phyloP scores from a whole-genome alignment of 2,329 filamentous ascomycete genomes.

The Pseudocercospora fijiensis region DNA sequence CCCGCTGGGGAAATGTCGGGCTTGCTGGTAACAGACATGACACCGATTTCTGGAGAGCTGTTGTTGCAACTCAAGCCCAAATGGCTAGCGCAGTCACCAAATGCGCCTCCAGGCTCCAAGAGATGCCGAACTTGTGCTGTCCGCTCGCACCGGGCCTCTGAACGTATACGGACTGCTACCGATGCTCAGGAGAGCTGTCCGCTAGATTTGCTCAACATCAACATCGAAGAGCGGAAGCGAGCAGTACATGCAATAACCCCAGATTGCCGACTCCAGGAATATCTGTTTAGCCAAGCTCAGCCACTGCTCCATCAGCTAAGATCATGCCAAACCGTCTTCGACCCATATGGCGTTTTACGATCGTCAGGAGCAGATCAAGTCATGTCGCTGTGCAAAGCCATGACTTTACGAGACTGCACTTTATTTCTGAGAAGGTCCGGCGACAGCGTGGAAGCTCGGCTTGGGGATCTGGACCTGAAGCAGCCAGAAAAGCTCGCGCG shows the following conservation, averaged over 20 bases:
- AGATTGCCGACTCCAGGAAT: slow-evolving; percentile 28
- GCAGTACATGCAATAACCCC: slow-evolving; percentile 31
- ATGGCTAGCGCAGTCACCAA: slow-evolving; percentile 50
- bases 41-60: slow-evolving; percentile 28
- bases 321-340: slow-evolving; percentile 41
- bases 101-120: slow-evolving; percentile 42
- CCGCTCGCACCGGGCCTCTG: slow-evolving; percentile 38
- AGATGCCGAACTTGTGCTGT: slow-evolving; percentile 51
- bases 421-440: slow-evolving; percentile 40
- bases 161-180: slow-evolving; percentile 32
- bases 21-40: slow-evolving; percentile 41
- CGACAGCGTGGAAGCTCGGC: slow-evolving; percentile 40
- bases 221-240: slow-evolving; percentile 24
- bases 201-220: slow-evolving; percentile 41
- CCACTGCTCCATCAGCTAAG: slow-evolving; percentile 41
- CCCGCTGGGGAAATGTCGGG: slow-evolving; percentile 32
- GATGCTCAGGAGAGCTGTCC: slow-evolving; percentile 42
- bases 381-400: slow-evolving; percentile 41
- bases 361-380: slow-evolving; percentile 14
- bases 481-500: slow-evolving; percentile 42
- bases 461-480: slow-evolving; percentile 52
- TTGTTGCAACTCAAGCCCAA: slow-evolving; percentile 50
- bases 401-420: slow-evolving; percentile 52
- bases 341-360: slow-evolving; percentile 38
- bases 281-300: slow-evolving; percentile 36